Conservation (phyloP, 257 asterid species). For the Nicotiana attenuata region DNA sequence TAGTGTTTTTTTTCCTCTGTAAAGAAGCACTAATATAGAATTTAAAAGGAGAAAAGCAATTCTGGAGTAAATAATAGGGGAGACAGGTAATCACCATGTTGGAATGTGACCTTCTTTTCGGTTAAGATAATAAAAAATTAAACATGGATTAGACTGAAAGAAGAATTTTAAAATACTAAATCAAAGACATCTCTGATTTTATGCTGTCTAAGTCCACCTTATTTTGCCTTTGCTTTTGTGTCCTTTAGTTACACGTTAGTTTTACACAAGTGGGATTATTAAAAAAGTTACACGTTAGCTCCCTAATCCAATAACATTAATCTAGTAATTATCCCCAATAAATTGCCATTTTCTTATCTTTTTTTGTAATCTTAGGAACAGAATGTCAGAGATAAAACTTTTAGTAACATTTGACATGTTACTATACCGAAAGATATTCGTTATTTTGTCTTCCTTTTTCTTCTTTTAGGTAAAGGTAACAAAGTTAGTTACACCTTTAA, state of each 20-base stretch:
- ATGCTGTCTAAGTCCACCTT: conserved; percentile 9
- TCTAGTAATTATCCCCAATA: background rate
- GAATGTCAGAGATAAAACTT: background rate
- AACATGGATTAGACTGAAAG: background rate
- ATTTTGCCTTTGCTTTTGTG: conserved; percentile 11
- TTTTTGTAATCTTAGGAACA: background rate
- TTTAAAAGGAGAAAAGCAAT: background rate
- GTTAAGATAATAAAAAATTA: background rate
- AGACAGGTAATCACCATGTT: conserved; percentile 6
- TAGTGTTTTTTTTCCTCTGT: background rate
- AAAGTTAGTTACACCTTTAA: conserved; percentile 12
- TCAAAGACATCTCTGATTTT: background rate
- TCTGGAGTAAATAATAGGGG: background rate
- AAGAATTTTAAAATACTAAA: too few species aligned
- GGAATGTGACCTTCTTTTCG: background rate
- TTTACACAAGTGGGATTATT: conserved; percentile 7
- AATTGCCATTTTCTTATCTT: background rate
- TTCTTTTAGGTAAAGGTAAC: conserved; percentile 4
- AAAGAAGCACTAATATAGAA: background rate
- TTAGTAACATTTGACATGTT: background rate
- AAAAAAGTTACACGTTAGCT: background rate
- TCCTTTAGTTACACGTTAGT: too few species aligned
- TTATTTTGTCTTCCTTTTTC: background rate
- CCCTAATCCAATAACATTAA: conserved; percentile 7
- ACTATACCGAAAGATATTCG: background rate